Base-by-base conservation (phyloP, 805 yeast species). In the Ogataea paraovalis region DNA sequence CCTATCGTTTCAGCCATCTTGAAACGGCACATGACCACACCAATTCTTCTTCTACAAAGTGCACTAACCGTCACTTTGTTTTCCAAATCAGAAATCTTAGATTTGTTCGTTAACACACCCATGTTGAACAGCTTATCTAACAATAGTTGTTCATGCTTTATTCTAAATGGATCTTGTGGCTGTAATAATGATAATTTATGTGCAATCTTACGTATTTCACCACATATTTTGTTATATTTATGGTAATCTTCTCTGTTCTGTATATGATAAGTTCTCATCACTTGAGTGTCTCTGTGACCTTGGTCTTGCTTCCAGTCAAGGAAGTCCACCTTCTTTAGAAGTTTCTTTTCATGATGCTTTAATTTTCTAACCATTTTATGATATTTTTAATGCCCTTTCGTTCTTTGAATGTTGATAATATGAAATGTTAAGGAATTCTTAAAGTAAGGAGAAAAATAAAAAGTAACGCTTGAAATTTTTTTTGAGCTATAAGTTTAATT, bases 221-320 rank as follows among this genome's bases (percentile, higher is more conserved):
- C 99, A 67, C 97, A 90, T 43, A 94, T 79, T 60, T 82, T 84
- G 72, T 94, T 94, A 69, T 94, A 94, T 64, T 88, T 88, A 66
- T 87, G 95, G 65, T 94, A 94, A 66, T 94, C 99, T 65, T 90
- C 97, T 65, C 99, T 80, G 65, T 91, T 87, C 64, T 90, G 96
- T 41, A 94, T 78, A 65, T 92, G 97, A 67, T 91, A 94, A 45
- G 87, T 85, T 58, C 95, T 78, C 96, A 94, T 94, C 30, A 94
- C 96, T 67, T 87, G 92, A n/a, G 96, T 83, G 58, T 92, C 99
- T 57, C 99, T 75, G 67, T 94, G 99, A 27, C 92, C 89, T 47
- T 85, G 83, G 65, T 94, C 99, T 60, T 89, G 96, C 67, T 94
- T 94, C 97, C 98, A 94, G 67, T 94, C 95, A 44, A 89, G 86